Conservation (phyloP, 75 land plant genomes). For the Chamaecyparis obtusa region DNA sequence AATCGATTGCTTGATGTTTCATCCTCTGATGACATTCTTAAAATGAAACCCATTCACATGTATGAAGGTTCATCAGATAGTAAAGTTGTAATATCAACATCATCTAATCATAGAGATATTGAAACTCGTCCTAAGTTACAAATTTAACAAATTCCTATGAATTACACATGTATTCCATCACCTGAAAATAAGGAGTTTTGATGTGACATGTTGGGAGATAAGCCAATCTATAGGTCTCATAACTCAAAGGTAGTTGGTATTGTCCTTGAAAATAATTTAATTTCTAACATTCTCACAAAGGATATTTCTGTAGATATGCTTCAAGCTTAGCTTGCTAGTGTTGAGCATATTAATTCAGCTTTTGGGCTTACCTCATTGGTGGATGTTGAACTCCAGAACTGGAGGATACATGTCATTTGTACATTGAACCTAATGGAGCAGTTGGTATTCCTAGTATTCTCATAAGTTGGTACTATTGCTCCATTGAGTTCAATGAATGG, state of each 20-base stretch:
- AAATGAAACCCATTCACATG: not conserved
- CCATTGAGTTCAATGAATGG: too few species aligned
- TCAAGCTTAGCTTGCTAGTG: not conserved
- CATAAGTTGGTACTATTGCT: too few species aligned
- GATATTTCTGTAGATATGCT: not conserved
- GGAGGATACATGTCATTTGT: too few species aligned
- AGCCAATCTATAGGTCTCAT: not conserved
- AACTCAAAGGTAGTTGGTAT: conserved; percentile 5
- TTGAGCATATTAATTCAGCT: not conserved
- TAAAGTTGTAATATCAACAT: not conserved
- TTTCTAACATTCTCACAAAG: not conserved
- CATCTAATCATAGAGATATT: not conserved
- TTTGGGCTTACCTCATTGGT: not conserved
- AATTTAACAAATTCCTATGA: not conserved
- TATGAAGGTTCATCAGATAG: not conserved
- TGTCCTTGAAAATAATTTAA: not conserved
- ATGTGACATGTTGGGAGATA: not conserved
- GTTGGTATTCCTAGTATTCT: too few species aligned
- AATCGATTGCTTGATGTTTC: not conserved
- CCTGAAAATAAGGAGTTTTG: not conserved
- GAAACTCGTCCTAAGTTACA: not conserved
- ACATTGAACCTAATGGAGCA: too few species aligned
- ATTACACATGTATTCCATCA: not conserved
- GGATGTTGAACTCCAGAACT: too few species aligned
- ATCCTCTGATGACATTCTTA: not conserved